Base-by-base conservation (phyloP, 768 basidiomycete genomes). In the Mycena galericulata region DNA sequence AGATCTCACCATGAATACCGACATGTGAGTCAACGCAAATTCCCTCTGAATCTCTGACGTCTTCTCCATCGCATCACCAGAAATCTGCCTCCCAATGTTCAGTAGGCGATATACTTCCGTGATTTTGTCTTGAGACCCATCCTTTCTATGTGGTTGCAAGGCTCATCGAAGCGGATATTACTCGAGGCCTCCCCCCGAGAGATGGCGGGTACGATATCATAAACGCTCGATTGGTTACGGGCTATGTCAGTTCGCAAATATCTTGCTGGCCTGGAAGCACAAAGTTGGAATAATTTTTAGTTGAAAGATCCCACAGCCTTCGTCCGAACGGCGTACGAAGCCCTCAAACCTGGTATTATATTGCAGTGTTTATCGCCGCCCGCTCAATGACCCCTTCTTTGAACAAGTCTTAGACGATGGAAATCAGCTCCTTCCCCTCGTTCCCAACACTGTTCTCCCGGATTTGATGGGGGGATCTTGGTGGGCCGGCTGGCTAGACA, bases 181-280 rank as follows among this genome's bases (percentile, higher is more conserved):
- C 67, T 8, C 46, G 60, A 27, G 76, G 72, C 17, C 36, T 79
- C 15, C 74, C 71, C 12, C 40, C 70, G 18, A 73, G 72, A 54
- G 53, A 62, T 24, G 62, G 59, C 3, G 64, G 68, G 50, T 77
- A 75, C 45, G 72, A 73, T 61, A 61, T 79, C 43, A 63, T 78
- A 15, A 77, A 79, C 68, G 75, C 75, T 65, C 77, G 78, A 10
- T 72, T 71, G 66, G 72, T 77, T 24, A 69, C 71, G 24, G 73
- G 72, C 47, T 73, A 76, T 68, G 77, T 76, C 45, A 56, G 76
- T 62, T 24, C 24, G 20, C 3, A 2, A 45, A n/a, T 45, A 7
- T 22, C 8, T 3, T 17, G 10, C 11, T 17, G 8, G n/a, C 43
- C n/a, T 3, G 43, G n/a, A 9, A 14, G n/a, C 18, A 6, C 20